Percentiles rank a stretch among this genome's conserved stretches.
Evolutionary conservation across 2,329 filamentous ascomycete species (phyloP).

Genomic region (Pseudogymnoascus sp.): DNA sequence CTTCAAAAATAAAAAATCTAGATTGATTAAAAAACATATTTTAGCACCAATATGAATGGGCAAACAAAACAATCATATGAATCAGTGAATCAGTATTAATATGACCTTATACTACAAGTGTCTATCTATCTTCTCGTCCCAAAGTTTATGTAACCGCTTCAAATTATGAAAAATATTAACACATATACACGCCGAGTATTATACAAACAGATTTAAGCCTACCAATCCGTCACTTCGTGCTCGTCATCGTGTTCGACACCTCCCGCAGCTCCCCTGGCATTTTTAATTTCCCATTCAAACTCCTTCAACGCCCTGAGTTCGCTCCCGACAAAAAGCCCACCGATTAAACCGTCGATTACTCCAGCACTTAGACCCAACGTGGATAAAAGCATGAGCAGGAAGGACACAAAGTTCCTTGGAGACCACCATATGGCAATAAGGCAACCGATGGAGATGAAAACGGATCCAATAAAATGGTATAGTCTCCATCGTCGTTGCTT

Average conservation of each 20-base stretch:
- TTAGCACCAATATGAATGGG: neutral
- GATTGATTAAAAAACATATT: neutral
- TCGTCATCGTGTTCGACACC: conserved; percentile 22
- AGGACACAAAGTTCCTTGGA: conserved; percentile 66
- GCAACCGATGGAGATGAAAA: conserved; percentile 64
- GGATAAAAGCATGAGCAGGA: conserved; percentile 71
- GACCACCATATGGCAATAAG: conserved; percentile 82
- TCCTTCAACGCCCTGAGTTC: conserved; percentile 79
- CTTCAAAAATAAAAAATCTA: neutral
- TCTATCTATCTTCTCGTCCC: neutral
- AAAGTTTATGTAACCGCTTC: neutral
- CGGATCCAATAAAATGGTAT: conserved; percentile 62
- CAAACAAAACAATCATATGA: neutral
- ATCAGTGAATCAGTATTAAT: neutral
- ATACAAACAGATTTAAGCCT: neutral
- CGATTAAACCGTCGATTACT: conserved; percentile 76
- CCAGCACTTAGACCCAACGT: conserved; percentile 71
- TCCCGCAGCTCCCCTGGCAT: conserved; percentile 42
- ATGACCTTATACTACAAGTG: neutral
- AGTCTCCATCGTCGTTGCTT: conserved; percentile 65
- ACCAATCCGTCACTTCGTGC: conserved; percentile 28
- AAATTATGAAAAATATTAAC: neutral
- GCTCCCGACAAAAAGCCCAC: conserved; percentile 75
- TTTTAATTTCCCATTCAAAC: conserved; percentile 87
- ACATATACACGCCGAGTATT: neutral